These are phyloP conservation scores for Botrytis cinerea DNA, from an alignment of 2,329 filamentous ascomycete species.

Conservation along the genomic window DNA sequence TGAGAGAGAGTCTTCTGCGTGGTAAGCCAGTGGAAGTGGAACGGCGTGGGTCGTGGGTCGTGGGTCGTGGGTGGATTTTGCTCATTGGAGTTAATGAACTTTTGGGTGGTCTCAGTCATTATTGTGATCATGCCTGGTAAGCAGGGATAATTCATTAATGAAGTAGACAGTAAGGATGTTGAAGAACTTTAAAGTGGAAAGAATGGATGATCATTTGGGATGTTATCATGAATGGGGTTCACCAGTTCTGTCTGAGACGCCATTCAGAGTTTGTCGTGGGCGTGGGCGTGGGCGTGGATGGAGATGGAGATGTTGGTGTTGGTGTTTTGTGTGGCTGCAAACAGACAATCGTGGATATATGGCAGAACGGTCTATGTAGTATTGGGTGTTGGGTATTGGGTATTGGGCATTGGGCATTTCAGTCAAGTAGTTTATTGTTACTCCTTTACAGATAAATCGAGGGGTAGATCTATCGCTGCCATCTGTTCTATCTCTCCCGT, in stretches of 20 bases:
- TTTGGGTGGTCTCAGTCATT: conserved; percentile 3
- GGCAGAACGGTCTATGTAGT: background rate
- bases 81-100: background rate
- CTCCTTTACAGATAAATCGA: background rate
- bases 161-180: background rate
- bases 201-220: background rate
- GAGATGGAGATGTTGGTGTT: background rate
- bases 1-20: background rate
- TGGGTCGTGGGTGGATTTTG: background rate
- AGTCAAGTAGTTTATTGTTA: background rate
- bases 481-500: background rate
- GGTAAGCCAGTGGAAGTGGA: background rate
- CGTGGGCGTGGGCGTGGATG: background rate
- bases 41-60: background rate
- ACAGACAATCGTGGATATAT: background rate
- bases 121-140: background rate
- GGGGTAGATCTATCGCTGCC: background rate
- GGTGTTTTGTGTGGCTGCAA: background rate
- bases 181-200: background rate
- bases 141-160: conserved; percentile 1
- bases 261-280: background rate
- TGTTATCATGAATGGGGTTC: background rate
- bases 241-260: background rate
- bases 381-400: too few species aligned
- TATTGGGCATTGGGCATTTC: too few species aligned